phyloP scores from a whole-genome alignment of 495 filamentous ascomycete genomes.

The Aeminium ludgeri region DNA sequence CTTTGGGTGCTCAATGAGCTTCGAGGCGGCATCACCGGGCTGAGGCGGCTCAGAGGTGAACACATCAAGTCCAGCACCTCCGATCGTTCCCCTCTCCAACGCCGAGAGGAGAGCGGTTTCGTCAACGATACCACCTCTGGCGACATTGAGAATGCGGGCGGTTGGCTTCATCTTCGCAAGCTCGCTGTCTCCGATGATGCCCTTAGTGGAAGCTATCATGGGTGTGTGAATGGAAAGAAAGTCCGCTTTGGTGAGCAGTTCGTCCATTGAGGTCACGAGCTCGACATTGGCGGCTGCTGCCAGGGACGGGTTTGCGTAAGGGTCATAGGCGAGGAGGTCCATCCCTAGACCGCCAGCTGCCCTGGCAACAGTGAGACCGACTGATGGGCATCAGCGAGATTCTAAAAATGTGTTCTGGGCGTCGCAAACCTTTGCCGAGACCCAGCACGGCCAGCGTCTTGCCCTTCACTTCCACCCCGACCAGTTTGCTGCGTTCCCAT shows the following conservation, averaged over 20 bases:
- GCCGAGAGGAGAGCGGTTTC: slow-evolving; percentile 51
- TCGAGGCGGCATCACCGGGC: slow-evolving; percentile 33
- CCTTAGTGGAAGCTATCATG: slow-evolving; percentile 49
- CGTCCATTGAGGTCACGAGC: slow-evolving; percentile 33
- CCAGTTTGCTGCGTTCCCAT: slow-evolving; percentile 53
- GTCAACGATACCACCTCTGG: slow-evolving; percentile 55
- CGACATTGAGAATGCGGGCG: slow-evolving; percentile 14
- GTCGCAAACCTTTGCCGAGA: slow-evolving; percentile 39
- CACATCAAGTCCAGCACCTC: slow-evolving; percentile 58
- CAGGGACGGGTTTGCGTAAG: slow-evolving; percentile 46
- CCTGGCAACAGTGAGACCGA: slow-evolving; percentile 52
- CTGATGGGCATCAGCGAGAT: slow-evolving; percentile 21
- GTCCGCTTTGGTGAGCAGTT: slow-evolving; percentile 44
- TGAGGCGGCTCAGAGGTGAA: slow-evolving; percentile 52
- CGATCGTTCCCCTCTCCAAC: slow-evolving; percentile 47
- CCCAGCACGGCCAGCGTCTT: slow-evolving; percentile 54
- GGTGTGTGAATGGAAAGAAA: slow-evolving; percentile 65
- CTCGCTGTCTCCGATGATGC: slow-evolving; percentile 44
- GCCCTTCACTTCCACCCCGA: slow-evolving; percentile 52
- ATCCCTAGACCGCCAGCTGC: slow-evolving; percentile 54
- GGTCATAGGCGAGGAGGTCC: slow-evolving; percentile 47
- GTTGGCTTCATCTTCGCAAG: slow-evolving; percentile 45
- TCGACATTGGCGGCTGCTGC: slow-evolving; percentile 41
- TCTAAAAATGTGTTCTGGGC: neutral
- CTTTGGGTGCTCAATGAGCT: slow-evolving; percentile 41